Percentiles rank a stretch among this genome's conserved stretches.
Conservation (phyloP, 2,329 filamentous ascomycete genomes). For the Colletotrichum noveboracense region DNA sequence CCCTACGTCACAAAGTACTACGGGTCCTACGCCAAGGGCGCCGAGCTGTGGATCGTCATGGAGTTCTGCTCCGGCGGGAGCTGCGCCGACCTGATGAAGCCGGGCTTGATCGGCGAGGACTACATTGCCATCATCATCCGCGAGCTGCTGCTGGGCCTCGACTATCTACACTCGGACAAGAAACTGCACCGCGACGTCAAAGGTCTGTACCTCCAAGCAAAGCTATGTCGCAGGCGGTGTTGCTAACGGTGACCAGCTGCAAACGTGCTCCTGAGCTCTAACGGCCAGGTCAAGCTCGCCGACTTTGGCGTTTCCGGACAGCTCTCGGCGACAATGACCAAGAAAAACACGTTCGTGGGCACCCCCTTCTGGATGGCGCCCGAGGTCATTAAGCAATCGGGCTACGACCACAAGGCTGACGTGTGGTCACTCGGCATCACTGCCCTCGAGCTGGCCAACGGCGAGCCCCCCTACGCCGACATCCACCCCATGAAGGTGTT, state of each 20-base stretch:
- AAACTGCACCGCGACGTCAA: conserved; percentile 98
- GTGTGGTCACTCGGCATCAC: conserved; percentile 98
- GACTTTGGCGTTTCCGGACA: conserved; percentile 98
- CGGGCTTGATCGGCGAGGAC: conserved; percentile 87
- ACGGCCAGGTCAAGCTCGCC: conserved; percentile 94
- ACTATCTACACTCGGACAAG: conserved; percentile 93
- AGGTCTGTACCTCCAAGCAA: conserved; percentile 52
- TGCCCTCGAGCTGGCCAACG: conserved; percentile 87
- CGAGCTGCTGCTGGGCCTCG: conserved; percentile 86
- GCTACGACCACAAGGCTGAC: conserved; percentile 97
- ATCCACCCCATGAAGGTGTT: conserved; percentile 99
- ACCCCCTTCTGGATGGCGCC: conserved; percentile 99
- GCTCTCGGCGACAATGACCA: conserved; percentile 96
- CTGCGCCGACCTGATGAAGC: conserved; percentile 95
- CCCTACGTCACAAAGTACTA: conserved; percentile 98
- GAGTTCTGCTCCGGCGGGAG: conserved; percentile 98
- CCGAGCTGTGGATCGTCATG: conserved; percentile 99
- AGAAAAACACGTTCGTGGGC: conserved; percentile 98
- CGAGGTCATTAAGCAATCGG: conserved; percentile 97
- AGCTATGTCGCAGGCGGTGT: fast-evolving
- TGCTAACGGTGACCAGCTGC: conserved; percentile 64
- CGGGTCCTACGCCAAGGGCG: conserved; percentile 94
- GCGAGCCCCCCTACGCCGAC: conserved; percentile 92
- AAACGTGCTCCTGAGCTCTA: conserved; percentile 87
- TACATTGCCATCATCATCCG: conserved; percentile 96